Evolutionary conservation across 2,329 filamentous ascomycete genomes (phyloP).

Genomic region (Pyrenochaeta sp.): DNA sequence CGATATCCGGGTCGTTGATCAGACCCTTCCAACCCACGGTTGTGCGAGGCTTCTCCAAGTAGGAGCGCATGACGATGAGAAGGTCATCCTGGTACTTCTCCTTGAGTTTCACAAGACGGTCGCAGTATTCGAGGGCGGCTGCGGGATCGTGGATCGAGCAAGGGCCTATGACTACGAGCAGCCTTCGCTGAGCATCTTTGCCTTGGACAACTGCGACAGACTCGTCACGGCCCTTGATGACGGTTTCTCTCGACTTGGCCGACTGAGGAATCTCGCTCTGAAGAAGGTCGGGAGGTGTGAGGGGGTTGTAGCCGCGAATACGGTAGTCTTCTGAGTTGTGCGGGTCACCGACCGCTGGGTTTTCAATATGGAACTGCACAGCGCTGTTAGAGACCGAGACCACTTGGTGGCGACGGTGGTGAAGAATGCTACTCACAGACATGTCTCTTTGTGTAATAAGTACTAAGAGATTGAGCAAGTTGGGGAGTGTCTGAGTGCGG

Average conservation of each 20-base stretch:
- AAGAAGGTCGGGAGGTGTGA: conserved; percentile 92
- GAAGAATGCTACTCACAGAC: conserved; percentile 32
- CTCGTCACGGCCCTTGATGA: conserved; percentile 67
- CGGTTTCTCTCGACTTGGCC: conserved; percentile 61
- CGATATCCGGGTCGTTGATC: conserved; percentile 98
- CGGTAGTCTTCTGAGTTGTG: conserved; percentile 61
- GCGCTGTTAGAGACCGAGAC: conserved; percentile 23
- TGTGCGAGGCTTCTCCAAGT: conserved; percentile 97
- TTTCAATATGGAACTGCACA: conserved; percentile 59
- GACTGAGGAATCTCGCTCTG: conserved; percentile 84
- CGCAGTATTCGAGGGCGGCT: conserved; percentile 92
- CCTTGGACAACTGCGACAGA: conserved; percentile 69
- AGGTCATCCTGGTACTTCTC: conserved; percentile 90
- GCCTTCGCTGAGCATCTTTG: conserved; percentile 63
- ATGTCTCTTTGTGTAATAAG: conserved; percentile 19
- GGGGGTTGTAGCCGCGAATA: conserved; percentile 84
- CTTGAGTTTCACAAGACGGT: conserved; percentile 79
- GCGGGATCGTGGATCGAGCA: conserved; percentile 97
- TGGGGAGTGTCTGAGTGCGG: not conserved
- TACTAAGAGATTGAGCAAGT: not conserved
- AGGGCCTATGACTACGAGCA: conserved; percentile 87
- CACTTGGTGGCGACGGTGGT: conserved; percentile 16
- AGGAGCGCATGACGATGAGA: conserved; percentile 95
- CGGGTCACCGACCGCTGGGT: conserved; percentile 59
- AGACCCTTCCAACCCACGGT: conserved; percentile 99